Evolutionary conservation across 2,329 filamentous ascomycete genomes (phyloP), one percentile per base, ranked within the genome.

Genomic region (Rhynchosporium agropyri): DNA sequence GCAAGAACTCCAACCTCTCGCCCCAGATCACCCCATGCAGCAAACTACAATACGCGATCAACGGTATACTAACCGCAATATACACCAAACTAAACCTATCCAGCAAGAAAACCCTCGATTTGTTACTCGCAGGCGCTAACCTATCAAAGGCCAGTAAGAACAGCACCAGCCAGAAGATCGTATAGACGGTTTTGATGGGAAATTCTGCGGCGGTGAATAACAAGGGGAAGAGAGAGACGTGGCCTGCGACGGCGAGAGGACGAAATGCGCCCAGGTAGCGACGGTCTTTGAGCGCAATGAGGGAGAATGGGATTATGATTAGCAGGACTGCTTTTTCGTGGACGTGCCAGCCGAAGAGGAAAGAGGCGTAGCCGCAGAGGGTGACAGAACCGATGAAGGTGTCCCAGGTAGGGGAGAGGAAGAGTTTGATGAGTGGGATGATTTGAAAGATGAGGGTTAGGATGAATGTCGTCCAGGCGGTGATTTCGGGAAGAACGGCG

Each of bases 321-420:
- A 98, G 84, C 28, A 99, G 83, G 62, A 99, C 90, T 1, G 95
- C 95, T 77, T 99, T 99, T 75, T 99, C 95, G 72, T 99, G 95
- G 8, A 99, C 95, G 74, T 99, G 95, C 92, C 94, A 99, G 62
- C 95, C 94, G 71, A 98, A 98, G 9, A 99, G 83, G 78, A 99
- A 99, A 0, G 94, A 97, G 0, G 94, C 90, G 74, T 97, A 99
- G 63, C 91, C 95, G 73, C 95, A 98, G 15, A 98, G 85, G 0
- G 94, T 97, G 50, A 97, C 84, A 0, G 92, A 89, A 3, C 92
- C 92, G 48, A 98, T 84, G 74, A 99, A 98, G 61, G 85, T 89
- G 66, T 96, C 90, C 91, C 92, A 97, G 0, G 86, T 91, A 2
- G 92, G 92, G 57, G 84, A 81, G 51, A 85, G 73, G 78, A 97